Base-by-base conservation (phyloP, 2,329 filamentous ascomycete genomes). In the Ambrosiella cleistominuta region DNA sequence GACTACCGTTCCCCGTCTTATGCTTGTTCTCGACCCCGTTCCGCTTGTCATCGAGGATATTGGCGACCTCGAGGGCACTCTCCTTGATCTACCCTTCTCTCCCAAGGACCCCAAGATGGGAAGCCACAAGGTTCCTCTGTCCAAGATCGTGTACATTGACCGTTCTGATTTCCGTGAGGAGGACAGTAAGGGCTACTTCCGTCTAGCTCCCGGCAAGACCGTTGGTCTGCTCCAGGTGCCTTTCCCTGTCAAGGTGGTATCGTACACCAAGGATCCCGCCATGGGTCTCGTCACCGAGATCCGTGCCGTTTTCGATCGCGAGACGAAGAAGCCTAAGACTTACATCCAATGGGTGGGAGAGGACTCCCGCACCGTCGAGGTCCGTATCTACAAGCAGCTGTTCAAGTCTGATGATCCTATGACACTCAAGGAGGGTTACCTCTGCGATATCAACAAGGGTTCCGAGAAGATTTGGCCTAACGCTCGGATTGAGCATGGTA, bases 371-470 rank as follows among this genome's bases (percentile, higher is more conserved):
- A 81, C 81, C 63, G 83, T 84, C 11, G 85, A 90, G 69, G 86
- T 82, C 47, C 85, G 90, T 60, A 76, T 93, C 53, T 84, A 93
- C 72, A 86, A 88, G 67, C 75, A 81, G 2, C 77, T 97, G 0
- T 96, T 96, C 79, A 89, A 88, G 69, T 88, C 84, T 3, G 83
- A 90, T 53, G 85, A 93, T 65, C 90, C 91, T 1, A 82, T 84
- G 44, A 79, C 82, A 9, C 82, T 84, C 2, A 82, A 83, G 53
- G 88, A 85, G 13, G 88, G 88, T 1, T 96, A 89, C 71, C 72
- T 95, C 56, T 82, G 83, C 57, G 86, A 95, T 64, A 77, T 97
- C 64, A 93, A 93, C 67, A 85, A 88, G 0, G 77, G 91, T 52
- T 91, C 85, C 60, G 87, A 96, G 71, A 74, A 87, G 19, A 75